phyloP scores from a whole-genome alignment of 805 yeast species.

The Starmera amethionina region DNA sequence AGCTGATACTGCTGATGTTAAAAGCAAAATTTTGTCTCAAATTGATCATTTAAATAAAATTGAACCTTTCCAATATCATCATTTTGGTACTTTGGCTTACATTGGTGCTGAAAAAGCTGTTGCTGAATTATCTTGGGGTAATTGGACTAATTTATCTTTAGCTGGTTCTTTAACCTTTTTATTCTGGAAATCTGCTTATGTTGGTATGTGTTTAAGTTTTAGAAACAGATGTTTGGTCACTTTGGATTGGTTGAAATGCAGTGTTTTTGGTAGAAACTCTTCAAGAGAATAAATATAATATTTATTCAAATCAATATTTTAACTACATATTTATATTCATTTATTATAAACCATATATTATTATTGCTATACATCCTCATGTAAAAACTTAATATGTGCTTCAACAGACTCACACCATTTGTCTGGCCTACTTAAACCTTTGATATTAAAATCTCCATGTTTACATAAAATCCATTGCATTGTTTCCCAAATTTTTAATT shows the following conservation, averaged over 20 bases:
- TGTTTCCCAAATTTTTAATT: constrained; percentile 17
- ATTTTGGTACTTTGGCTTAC: constrained; percentile 91
- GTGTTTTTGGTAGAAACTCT: constrained; percentile 84
- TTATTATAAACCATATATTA: no score
- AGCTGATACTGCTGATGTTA: constrained; percentile 29
- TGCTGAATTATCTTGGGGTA: constrained; percentile 78
- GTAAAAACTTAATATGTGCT: constrained; percentile 27
- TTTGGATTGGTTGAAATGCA: constrained; percentile 83
- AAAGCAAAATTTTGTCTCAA: constrained; percentile 20
- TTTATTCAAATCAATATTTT: no score
- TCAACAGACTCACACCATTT: constrained; percentile 28
- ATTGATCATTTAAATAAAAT: constrained; percentile 35
- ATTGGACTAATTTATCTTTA: constrained; percentile 68
- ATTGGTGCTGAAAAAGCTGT: constrained; percentile 91
- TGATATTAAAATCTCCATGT: constrained; percentile 25
- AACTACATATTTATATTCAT: no score
- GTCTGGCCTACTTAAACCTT: constrained; percentile 27
- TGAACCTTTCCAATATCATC: constrained; percentile 67
- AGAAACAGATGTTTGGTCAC: constrained; percentile 81
- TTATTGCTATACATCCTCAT: constrained; percentile 4
- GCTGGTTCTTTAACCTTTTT: constrained; percentile 84
- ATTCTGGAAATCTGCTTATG: constrained; percentile 93
- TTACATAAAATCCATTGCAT: constrained; percentile 20
- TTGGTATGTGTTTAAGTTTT: constrained; percentile 83
- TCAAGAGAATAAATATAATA: constrained; percentile 7